Percentiles rank a stretch among this genome's conserved stretches.
Conservation (phyloP, 2,329 filamentous ascomycete genomes). For the Aspergillus sclerotialis region DNA sequence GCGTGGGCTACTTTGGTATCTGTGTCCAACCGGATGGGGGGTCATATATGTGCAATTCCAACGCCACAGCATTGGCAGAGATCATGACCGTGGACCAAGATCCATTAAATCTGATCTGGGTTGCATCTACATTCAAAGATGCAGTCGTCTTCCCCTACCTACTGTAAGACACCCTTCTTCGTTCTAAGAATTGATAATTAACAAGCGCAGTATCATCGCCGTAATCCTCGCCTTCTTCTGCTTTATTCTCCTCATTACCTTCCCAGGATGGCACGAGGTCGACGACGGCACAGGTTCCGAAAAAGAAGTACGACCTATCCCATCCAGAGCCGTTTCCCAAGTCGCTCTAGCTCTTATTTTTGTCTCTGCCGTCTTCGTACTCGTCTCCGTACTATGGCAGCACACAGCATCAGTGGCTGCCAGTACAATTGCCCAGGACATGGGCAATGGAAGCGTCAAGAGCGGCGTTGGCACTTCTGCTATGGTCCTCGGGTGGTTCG, state of each 20-base stretch:
- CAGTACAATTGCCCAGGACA: conserved; percentile 84
- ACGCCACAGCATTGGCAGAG: conserved; percentile 85
- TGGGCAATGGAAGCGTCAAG: conserved; percentile 81
- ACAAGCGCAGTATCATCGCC: conserved; percentile 77
- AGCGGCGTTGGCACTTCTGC: conserved; percentile 87
- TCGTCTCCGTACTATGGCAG: conserved; percentile 55
- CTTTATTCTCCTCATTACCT: conserved; percentile 89
- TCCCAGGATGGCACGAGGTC: conserved; percentile 96
- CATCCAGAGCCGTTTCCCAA: conserved; percentile 85
- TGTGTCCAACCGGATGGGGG: conserved; percentile 89
- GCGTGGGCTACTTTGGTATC: conserved; percentile 96
- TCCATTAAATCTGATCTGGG: conserved; percentile 93
- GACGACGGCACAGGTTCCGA: conserved; percentile 73
- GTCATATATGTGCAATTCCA: conserved; percentile 92
- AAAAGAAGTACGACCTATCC: conserved; percentile 88
- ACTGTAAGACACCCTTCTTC: conserved; percentile 55
- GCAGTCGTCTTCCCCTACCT: conserved; percentile 97
- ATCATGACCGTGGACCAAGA: conserved; percentile 87
- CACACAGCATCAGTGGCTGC: conserved; percentile 96
- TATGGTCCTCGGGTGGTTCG: conserved; percentile 98
- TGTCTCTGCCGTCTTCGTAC: conserved; percentile 57
- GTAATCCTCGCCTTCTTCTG: conserved; percentile 96
- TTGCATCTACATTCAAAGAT: conserved; percentile 95
- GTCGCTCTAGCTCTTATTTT: conserved; percentile 89
- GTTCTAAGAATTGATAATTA: conserved; percentile 5